A percentile compares a stretch with the other conserved stretches of the same genome.
These are phyloP conservation scores for Ceratocystiopsis brevicomis DNA, from an alignment of 2,329 filamentous ascomycete species.

Conservation along the genomic window DNA sequence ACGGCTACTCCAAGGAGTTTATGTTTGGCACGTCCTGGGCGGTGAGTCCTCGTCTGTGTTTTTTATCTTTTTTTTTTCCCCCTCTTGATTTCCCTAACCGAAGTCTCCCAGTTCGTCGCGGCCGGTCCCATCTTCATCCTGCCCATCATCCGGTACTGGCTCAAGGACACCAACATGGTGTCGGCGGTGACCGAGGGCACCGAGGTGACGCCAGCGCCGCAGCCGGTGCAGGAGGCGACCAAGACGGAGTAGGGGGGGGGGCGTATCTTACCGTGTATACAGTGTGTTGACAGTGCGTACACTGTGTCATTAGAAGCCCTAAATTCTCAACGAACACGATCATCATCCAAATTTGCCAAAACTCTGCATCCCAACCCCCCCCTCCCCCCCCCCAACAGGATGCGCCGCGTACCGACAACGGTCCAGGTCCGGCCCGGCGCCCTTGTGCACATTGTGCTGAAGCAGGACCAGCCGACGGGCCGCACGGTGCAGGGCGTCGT, in stretches of 20 bases:
- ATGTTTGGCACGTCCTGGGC: background rate
- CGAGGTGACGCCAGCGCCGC: background rate
- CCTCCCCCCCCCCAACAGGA: too few relatives aligned
- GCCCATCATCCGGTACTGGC: background rate
- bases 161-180: background rate
- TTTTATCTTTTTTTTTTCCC: too few relatives aligned
- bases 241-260: too few relatives aligned
- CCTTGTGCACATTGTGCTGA: slow-evolving; percentile 53
- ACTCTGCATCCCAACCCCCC: too few relatives aligned
- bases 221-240: background rate
- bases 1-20: background rate
- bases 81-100: too few relatives aligned
- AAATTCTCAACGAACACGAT: too few relatives aligned
- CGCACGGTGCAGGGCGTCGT: slow-evolving; percentile 49
- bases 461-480: slow-evolving; percentile 57
- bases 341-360: too few relatives aligned
- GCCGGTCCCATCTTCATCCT: background rate
- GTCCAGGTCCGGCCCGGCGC: slow-evolving; percentile 39
- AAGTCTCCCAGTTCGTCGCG: background rate
- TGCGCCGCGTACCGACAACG: slow-evolving; percentile 2
- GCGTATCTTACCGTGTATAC: too few relatives aligned
- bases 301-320: too few relatives aligned
- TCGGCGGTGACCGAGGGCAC: background rate
- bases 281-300: too few relatives aligned
- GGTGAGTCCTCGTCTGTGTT: too few relatives aligned